Evolutionary conservation across 495 filamentous ascomycete species (phyloP), one percentile per base, ranked within the genome.

Genomic region (Chaetomium cochliodes): DNA sequence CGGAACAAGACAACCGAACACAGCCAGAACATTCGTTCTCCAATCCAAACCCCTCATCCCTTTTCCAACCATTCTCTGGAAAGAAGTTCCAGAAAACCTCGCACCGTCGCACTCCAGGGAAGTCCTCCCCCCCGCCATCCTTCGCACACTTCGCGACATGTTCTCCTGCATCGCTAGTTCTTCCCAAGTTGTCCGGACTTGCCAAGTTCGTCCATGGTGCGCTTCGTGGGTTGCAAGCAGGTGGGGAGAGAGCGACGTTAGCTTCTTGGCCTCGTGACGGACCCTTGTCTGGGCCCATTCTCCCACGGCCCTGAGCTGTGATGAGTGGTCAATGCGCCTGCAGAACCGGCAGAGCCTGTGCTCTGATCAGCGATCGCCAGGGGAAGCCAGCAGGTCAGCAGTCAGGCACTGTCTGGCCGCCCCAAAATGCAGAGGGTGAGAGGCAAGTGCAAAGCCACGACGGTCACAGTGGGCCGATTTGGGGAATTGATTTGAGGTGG

Each of bases 331-430:
- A 60, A 28, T 52, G 58, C 51, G 23, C 28, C 20, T 60, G 58
- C 44, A 51, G 16, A 51, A 12, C 25, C 20, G 51, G 58, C 44
- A 51, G 16, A 51, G 15, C 25, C 18, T 28, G 42, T 13, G 33
- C 9, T 26, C 28, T 47, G 47, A 55, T 63, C 60, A 51, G 60
- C 57, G 55, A 67, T 64, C 55, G 41, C 54, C 65, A 67, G 65
- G 65, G 61, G 61, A 55, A 49, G 47, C 13, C 15, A 28, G 41
- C 44, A 47, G 47, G 25, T 6, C 30, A 23, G 42, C n/a, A 5
- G 8, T 7, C 4, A 8, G 16, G n/a, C 44, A 47, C 44, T 20
- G 44, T 30, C 28, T 25, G 37, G 42, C 41, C 41, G 41, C 41
- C 3, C 41, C 41, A 44, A 44, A 44, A 44, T 18, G 41, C 41